Evolutionary conservation across 208 protist species (phyloP).

Genomic region (Leishmania arabica): DNA sequence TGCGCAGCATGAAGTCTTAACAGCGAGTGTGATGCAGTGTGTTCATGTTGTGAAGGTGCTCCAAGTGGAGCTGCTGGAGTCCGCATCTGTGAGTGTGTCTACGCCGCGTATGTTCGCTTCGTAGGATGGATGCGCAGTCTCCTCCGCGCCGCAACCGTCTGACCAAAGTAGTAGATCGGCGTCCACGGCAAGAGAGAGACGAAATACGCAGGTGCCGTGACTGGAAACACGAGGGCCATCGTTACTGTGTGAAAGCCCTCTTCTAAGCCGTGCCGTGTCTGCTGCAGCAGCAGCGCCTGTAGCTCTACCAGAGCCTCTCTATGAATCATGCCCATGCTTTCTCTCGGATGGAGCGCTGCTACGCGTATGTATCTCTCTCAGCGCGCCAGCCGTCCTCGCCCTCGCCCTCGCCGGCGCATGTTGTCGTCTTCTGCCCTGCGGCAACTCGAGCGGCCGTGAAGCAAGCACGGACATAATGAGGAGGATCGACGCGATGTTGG

Average conservation of each 20-base stretch:
- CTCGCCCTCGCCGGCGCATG: neutral
- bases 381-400: neutral
- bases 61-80: neutral
- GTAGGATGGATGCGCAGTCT: neutral
- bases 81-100: neutral
- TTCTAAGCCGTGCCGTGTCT: neutral
- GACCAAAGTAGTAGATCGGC: neutral
- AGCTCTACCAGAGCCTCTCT: neutral
- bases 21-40: neutral
- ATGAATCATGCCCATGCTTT: no score
- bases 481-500: neutral
- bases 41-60: neutral
- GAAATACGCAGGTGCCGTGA: neutral
- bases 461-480: neutral
- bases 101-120: neutral
- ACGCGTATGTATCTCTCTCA: neutral
- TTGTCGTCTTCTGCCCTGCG: neutral
- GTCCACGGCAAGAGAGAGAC: neutral
- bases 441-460: neutral
- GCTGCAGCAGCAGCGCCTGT: neutral
- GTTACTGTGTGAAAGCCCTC: neutral
- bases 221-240: neutral
- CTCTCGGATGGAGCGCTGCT: neutral
- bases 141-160: neutral
- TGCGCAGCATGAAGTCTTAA: constrained; percentile 49